phyloP scores from a whole-genome alignment of 805 yeast genomes.

The Lipomyces yamadae region DNA sequence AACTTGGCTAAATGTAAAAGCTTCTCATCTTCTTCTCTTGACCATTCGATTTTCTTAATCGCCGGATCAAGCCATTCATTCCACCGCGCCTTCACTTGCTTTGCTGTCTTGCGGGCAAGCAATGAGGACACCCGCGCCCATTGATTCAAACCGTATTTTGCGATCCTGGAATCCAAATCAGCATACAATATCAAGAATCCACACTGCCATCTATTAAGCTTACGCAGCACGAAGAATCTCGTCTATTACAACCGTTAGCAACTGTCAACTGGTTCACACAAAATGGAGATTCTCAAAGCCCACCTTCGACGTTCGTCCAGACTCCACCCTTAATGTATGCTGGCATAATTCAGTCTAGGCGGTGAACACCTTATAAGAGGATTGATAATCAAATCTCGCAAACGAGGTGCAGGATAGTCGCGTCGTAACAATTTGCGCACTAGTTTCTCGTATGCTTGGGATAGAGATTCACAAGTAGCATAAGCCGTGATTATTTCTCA shows the following conservation, averaged over 20 bases:
- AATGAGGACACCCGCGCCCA: slow-evolving; percentile 94
- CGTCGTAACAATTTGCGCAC: too few species aligned
- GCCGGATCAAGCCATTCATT: slow-evolving; percentile 81
- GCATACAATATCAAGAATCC: neutral
- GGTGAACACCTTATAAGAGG: neutral
- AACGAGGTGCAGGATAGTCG: neutral
- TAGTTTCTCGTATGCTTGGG: too few species aligned
- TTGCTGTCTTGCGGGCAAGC: slow-evolving; percentile 81
- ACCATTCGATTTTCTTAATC: slow-evolving; percentile 69
- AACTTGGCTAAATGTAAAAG: slow-evolving; percentile 67
- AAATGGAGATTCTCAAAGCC: neutral
- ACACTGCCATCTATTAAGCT: neutral
- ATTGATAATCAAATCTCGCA: neutral
- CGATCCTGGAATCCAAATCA: slow-evolving; percentile 49
- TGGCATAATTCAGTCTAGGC: slow-evolving; percentile 47
- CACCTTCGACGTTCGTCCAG: slow-evolving; percentile 74
- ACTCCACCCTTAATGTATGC: slow-evolving; percentile 83
- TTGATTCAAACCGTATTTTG: slow-evolving; percentile 91
- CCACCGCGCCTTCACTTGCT: slow-evolving; percentile 94
- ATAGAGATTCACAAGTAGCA: too few species aligned
- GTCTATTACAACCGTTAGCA: slow-evolving; percentile 50
- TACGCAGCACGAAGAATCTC: slow-evolving; percentile 83
- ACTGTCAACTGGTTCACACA: slow-evolving; percentile 33
- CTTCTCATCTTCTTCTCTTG: slow-evolving; percentile 73
- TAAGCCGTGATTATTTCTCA: too few species aligned